phyloP scores from a whole-genome alignment of 306 rosid genomes.

The Rosa lucieae region DNA sequence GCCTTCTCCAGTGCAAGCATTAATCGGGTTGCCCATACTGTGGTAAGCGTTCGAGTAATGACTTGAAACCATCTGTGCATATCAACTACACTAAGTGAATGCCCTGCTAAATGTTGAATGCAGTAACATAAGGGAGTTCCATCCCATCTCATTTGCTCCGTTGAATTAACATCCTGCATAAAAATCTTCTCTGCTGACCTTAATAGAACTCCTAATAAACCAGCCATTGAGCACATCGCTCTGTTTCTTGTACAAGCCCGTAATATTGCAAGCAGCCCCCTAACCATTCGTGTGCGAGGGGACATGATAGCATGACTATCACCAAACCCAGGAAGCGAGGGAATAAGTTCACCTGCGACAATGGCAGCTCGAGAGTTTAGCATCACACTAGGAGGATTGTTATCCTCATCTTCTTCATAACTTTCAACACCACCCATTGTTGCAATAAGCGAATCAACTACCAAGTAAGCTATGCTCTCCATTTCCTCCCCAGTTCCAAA shows the following conservation, averaged over 20 bases:
- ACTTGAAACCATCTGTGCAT: constrained; percentile 83
- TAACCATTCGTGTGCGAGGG: constrained; percentile 91
- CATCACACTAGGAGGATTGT: constrained; percentile 98
- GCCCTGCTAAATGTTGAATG: constrained; percentile 92
- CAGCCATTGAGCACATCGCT: constrained; percentile 97
- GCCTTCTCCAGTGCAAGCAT: constrained; percentile 91
- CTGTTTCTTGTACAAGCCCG: constrained; percentile 97
- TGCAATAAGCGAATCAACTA: constrained; percentile 94
- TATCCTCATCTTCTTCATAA: constrained; percentile 84
- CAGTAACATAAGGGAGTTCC: constrained; percentile 91
- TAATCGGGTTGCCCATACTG: constrained; percentile 74
- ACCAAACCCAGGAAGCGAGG: constrained; percentile 88
- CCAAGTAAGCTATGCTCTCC: constrained; percentile 65
- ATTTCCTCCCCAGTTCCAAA: constrained; percentile 72
- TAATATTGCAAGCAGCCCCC: constrained; percentile 94
- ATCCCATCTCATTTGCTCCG: constrained; percentile 79
- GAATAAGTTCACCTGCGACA: constrained; percentile 89
- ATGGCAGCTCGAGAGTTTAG: constrained; percentile 95
- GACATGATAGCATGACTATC: constrained; percentile 74
- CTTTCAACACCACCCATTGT: constrained; percentile 99
- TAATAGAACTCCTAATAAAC: constrained; percentile 80
- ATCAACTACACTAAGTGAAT: constrained; percentile 80
- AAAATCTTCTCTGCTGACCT: constrained; percentile 79
- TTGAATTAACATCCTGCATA: constrained; percentile 57
- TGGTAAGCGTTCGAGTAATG: constrained; percentile 69